Conservation (phyloP, 1,284 basidiomycete species). For the Phlebopus sp. region DNA sequence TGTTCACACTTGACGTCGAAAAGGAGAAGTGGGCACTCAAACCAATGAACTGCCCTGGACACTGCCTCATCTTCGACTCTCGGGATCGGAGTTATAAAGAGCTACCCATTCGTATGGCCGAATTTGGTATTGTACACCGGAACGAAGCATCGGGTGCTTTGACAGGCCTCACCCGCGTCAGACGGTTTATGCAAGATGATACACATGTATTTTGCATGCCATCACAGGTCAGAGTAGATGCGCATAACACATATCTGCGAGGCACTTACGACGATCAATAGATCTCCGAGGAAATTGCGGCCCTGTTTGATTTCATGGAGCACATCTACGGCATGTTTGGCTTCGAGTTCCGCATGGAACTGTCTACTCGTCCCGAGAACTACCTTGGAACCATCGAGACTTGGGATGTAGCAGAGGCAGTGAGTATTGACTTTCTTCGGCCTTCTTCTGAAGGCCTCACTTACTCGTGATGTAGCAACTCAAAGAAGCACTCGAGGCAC, state of each 20-base stretch:
- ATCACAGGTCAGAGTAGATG: conserved; percentile 59
- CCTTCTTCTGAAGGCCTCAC: neutral
- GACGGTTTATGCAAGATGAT: conserved; percentile 97
- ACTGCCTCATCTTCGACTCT: conserved; percentile 95
- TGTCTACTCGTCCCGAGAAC: conserved; percentile 97
- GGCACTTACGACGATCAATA: conserved; percentile 29
- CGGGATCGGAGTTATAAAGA: conserved; percentile 95
- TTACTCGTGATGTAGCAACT: conserved; percentile 61
- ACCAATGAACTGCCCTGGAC: conserved; percentile 99
- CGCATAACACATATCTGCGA: neutral
- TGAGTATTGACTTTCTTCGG: conserved; percentile 32
- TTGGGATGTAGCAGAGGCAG: conserved; percentile 86
- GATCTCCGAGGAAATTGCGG: conserved; percentile 86
- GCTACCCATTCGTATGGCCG: conserved; percentile 94
- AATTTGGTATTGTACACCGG: conserved; percentile 96
- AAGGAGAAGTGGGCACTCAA: conserved; percentile 95
- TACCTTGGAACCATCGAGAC: conserved; percentile 88
- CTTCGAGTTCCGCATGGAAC: conserved; percentile 93
- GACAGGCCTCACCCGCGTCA: conserved; percentile 90
- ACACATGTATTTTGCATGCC: conserved; percentile 97
- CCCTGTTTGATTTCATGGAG: conserved; percentile 93
- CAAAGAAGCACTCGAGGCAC: conserved; percentile 79
- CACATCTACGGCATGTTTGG: conserved; percentile 96
- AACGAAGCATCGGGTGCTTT: conserved; percentile 97
- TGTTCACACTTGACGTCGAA: conserved; percentile 93